Evolutionary conservation across 2,329 filamentous ascomycete species (phyloP), one percentile per base, ranked within the genome.

Genomic region (Cladosporium colombiae): DNA sequence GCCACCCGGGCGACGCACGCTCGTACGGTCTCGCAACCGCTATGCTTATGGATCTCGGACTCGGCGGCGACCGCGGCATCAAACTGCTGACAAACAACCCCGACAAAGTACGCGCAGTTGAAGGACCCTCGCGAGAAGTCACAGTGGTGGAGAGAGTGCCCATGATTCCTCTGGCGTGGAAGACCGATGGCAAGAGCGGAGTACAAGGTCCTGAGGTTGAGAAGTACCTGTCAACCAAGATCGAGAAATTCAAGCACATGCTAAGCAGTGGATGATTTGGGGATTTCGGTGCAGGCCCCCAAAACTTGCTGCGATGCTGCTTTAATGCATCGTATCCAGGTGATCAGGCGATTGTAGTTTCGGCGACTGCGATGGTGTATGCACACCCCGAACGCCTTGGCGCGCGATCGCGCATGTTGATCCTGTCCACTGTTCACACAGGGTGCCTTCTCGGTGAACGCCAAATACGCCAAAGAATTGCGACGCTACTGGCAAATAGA

Each of bases 21-120:
- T 97, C 92, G 72, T 99, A 99, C 74, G 95, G 95, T 1, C 81
- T 99, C n/a, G 95, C 95, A 2, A 99, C 95, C 1, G 93, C 94
- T 0, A 98, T 99, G 85, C 82, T 99, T 63, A 83, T 89, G 67
- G 95, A 99, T 79, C 81, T 99, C 33, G 93, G 92, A 0, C 85
- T 88, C 10, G 86, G 84, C 2, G 85, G 82, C 1, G 84, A 96
- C 71, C 78, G 81, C 14, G 91, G 93, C 31, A 89, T 98, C 62
- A 84, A 91, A 40, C 81, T 99, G 60, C 81, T 99, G 72, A 99
- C 95, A 11, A 99, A 99, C 77, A 99, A 99, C 74, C 95, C 95
- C 0, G 95, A 99, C 73, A 99, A 99, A 82, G 91, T 99, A 50
- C 84, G 92, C 18, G 95, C 95, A 0, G 91, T 99, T 0, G 95